Percentiles rank a stretch among this genome's conserved stretches.
Evolutionary conservation across 345 rosid species (phyloP).

Genomic region (Populus alba): DNA sequence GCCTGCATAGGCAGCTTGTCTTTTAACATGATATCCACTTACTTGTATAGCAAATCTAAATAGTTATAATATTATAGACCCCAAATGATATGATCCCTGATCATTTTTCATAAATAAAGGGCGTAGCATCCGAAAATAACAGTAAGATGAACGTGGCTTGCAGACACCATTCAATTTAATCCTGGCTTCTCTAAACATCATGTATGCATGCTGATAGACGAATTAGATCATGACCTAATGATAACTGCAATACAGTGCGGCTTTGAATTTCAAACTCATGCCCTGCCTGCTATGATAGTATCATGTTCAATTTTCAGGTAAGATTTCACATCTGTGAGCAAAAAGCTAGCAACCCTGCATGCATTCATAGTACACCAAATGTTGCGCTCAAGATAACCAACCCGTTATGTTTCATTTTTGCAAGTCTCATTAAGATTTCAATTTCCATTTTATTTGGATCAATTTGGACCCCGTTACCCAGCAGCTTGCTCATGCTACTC

Average conservation of each 20-base stretch:
- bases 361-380: neutral
- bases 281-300: neutral
- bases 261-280: too few species aligned
- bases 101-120: too few species aligned
- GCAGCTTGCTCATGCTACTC: neutral
- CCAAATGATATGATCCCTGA: neutral
- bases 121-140: neutral
- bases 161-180: neutral
- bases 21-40: neutral
- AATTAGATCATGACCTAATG: neutral
- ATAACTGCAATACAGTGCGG: neutral
- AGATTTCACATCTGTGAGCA: neutral
- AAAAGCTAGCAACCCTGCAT: neutral
- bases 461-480: neutral
- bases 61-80: neutral
- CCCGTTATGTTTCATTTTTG: neutral
- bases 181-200: neutral
- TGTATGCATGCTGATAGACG: neutral
- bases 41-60: neutral
- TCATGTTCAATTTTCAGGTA: neutral
- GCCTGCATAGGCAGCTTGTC: conserved; percentile 46
- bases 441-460: neutral
- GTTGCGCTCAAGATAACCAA: neutral
- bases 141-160: neutral
- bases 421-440: neutral